These are phyloP conservation scores for Quercus variabilis DNA, from an alignment of 306 rosid species.

Conservation along the genomic window DNA sequence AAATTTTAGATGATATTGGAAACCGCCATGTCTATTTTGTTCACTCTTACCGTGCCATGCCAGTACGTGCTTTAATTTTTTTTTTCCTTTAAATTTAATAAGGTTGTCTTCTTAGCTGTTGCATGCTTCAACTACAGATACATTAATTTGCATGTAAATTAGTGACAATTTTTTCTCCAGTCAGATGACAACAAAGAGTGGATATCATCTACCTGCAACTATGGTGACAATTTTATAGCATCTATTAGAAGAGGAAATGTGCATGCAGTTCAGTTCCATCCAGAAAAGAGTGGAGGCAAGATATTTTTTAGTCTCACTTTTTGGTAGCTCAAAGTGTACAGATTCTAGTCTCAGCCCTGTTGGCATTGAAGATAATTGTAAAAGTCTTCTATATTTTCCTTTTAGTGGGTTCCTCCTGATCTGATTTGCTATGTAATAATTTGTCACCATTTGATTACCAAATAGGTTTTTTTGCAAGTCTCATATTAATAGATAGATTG, in stretches of 20 bases:
- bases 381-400: background rate
- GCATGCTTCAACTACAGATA: background rate
- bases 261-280: constrained; percentile 98
- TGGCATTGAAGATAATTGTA: background rate
- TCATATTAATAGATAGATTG: background rate
- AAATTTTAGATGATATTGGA: constrained; percentile 83
- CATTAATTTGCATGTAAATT: constrained; percentile 11
- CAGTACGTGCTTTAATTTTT: constrained; percentile 38
- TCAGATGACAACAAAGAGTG: constrained; percentile 85
- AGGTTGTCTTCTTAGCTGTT: constrained; percentile 5
- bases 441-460: background rate
- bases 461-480: background rate
- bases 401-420: background rate
- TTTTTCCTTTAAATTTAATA: background rate
- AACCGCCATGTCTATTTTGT: constrained; percentile 82
- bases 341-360: background rate
- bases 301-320: constrained; percentile 21
- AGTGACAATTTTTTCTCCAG: constrained; percentile 35
- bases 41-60: constrained; percentile 91
- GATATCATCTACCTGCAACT: constrained; percentile 87
- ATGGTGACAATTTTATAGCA: constrained; percentile 84
- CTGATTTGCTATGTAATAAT: background rate
- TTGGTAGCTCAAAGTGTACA: background rate
- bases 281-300: constrained; percentile 97
- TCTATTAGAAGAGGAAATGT: constrained; percentile 87